Evolutionary conservation across 192 early-diverging fungal species (phyloP).

Genomic region (Obelidium mucronatum): DNA sequence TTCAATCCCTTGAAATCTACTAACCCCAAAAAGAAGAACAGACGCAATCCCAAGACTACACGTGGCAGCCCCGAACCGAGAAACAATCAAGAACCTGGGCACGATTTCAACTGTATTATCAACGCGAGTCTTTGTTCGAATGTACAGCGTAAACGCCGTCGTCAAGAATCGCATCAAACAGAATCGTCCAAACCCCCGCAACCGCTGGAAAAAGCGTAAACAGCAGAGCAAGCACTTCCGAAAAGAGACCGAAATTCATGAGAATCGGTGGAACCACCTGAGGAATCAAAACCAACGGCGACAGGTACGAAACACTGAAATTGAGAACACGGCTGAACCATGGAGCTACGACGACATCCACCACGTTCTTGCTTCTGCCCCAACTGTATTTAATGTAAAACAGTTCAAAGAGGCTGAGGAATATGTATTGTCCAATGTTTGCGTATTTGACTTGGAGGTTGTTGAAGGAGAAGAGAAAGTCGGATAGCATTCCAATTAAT

Average conservation of each 20-base stretch:
- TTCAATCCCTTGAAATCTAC: too few species aligned
- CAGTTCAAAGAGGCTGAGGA: neutral
- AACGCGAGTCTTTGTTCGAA: neutral
- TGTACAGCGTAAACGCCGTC: neutral
- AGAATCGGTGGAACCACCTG: neutral
- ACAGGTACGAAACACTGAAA: too few species aligned
- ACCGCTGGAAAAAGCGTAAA: neutral
- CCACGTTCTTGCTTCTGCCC: neutral
- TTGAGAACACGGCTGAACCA: too few species aligned
- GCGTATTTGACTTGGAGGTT: too few species aligned
- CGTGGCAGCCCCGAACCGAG: neutral
- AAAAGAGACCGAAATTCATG: neutral
- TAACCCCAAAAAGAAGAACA: neutral
- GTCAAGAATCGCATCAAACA: neutral
- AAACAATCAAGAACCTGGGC: neutral
- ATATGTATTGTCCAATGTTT: neutral
- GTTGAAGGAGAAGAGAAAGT: too few species aligned
- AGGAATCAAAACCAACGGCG: neutral
- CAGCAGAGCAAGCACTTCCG: neutral
- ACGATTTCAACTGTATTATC: neutral
- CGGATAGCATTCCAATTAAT: too few species aligned
- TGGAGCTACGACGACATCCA: neutral
- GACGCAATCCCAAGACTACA: neutral
- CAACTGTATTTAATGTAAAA: neutral
- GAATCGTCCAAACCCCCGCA: neutral